Percentiles rank a stretch among this genome's conserved stretches.
Evolutionary conservation across 352 stramenopile genomes (phyloP).

Genomic region (Phytophthora agathidicida): DNA sequence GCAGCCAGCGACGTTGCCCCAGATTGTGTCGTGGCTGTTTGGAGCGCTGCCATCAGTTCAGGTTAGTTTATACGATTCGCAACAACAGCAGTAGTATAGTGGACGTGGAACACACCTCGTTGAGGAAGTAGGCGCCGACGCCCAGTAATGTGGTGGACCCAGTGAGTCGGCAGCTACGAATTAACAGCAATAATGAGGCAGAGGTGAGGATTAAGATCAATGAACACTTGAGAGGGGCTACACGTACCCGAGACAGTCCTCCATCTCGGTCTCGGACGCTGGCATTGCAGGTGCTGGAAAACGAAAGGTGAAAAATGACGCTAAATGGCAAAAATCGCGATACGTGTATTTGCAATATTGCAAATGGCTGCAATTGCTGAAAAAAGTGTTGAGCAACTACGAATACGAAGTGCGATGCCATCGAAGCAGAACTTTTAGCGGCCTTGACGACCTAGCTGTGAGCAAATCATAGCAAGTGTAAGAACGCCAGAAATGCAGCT

Average conservation of each 20-base stretch:
- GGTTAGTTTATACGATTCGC: no score
- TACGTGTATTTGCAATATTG: no score
- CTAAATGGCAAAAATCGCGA: no score
- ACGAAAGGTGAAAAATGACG: no score
- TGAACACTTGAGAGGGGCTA: background rate
- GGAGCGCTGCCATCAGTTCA: constrained; percentile 27
- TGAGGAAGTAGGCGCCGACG: constrained; percentile 60
- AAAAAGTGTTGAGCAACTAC: no score
- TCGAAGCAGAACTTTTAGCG: no score
- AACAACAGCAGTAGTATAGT: no score
- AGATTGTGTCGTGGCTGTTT: constrained; percentile 51
- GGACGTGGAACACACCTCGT: constrained; percentile 41
- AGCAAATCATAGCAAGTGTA: no score
- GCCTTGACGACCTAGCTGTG: no score
- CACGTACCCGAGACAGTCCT: constrained; percentile 42
- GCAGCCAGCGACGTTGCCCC: constrained; percentile 62
- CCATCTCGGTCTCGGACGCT: constrained; percentile 3
- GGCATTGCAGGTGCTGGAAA: background rate
- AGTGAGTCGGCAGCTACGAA: constrained; percentile 58
- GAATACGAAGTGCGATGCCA: no score
- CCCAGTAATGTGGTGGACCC: constrained; percentile 59
- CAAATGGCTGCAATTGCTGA: no score
- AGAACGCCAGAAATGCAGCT: no score
- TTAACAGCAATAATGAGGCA: background rate
- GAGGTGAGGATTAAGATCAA: background rate